Percentiles rank a stretch among this genome's conserved stretches.
phyloP scores from a whole-genome alignment of 148 eudicot genomes.

The Chenopodium suecicum region DNA sequence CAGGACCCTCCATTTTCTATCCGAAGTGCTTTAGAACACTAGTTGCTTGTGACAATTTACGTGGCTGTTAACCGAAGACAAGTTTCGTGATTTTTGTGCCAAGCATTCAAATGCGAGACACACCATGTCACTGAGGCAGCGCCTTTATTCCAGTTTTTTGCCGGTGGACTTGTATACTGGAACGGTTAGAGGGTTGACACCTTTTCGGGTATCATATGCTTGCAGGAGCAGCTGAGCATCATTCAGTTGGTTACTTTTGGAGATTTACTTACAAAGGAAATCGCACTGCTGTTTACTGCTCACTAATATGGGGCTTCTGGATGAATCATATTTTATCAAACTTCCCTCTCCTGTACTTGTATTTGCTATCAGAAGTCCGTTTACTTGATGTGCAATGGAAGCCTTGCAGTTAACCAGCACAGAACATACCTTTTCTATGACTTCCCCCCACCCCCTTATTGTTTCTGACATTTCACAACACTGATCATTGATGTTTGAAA shows the following conservation, averaged over 20 bases:
- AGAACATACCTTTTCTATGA: not conserved
- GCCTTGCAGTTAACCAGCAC: not conserved
- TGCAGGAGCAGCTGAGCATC: not conserved
- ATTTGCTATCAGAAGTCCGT: not conserved
- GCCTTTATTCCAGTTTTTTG: conserved; percentile 15
- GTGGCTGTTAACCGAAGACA: conserved; percentile 6
- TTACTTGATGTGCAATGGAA: not conserved
- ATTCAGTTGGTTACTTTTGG: not conserved
- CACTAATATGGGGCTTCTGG: not conserved
- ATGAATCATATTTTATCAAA: not conserved
- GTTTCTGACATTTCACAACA: not conserved
- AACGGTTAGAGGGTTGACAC: not conserved
- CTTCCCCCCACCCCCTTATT: not conserved
- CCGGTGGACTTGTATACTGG: conserved; percentile 4
- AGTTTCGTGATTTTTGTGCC: conserved; percentile 8
- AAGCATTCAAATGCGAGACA: not conserved
- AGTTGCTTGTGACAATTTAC: conserved; percentile 24
- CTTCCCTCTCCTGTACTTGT: not conserved
- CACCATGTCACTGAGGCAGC: conserved; percentile 6
- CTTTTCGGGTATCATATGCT: not conserved
- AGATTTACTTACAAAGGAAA: not conserved
- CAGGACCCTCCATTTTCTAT: conserved; percentile 53
- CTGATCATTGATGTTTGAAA: conserved; percentile 3
- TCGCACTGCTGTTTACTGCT: not conserved
- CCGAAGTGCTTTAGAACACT: conserved; percentile 58